phyloP scores from a whole-genome alignment of 106 monocot species.

The Dendrobium nobile region DNA sequence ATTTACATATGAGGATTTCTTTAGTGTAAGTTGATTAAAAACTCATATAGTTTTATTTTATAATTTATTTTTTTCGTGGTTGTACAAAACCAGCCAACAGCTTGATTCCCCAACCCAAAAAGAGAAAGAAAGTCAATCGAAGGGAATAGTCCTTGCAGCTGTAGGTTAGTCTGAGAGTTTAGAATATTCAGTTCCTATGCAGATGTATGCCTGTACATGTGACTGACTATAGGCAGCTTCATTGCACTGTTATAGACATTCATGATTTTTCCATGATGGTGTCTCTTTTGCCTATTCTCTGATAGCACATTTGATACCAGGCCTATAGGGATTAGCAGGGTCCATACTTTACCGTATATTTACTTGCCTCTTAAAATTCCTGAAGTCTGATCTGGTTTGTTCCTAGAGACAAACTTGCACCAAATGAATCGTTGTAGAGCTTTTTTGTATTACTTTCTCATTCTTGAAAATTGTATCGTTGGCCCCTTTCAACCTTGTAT shows the following conservation, averaged over 20 bases:
- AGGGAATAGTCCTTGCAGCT: not conserved
- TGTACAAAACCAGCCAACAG: not conserved
- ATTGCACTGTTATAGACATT: not conserved
- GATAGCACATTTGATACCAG: not conserved
- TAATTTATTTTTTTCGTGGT: not conserved
- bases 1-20: conserved; percentile 99
- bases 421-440: not conserved
- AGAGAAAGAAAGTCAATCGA: not conserved
- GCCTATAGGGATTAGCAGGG: not conserved
- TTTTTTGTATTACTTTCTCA: not conserved
- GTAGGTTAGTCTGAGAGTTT: not conserved
- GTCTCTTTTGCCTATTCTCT: not conserved
- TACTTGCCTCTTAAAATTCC: not conserved
- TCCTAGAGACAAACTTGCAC: not conserved
- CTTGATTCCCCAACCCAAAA: not conserved
- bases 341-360: not conserved
- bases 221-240: not conserved
- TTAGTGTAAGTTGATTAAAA: conserved; percentile 43
- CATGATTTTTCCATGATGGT: not conserved
- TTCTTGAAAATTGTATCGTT: not conserved
- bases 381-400: not conserved
- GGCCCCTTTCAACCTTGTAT: not conserved
- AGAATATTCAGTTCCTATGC: not conserved
- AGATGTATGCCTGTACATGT: not conserved
- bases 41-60: not conserved